Evolutionary conservation across 345 rosid genomes (phyloP).

Genomic region (Orychophragmus violaceus): DNA sequence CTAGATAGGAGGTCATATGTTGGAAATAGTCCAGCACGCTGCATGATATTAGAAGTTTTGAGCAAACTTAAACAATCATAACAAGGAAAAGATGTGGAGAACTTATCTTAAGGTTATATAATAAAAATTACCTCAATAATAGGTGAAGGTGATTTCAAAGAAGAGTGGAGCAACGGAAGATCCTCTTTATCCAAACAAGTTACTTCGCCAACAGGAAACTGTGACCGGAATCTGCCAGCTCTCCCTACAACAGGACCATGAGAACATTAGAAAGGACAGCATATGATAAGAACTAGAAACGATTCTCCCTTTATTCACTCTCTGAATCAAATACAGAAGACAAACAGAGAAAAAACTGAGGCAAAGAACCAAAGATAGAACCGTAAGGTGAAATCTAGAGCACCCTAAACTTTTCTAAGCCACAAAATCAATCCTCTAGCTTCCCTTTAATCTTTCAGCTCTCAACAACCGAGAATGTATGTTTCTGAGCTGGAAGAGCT

Average conservation of each 20-base stretch:
- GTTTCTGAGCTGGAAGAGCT: neutral
- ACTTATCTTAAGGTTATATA: neutral
- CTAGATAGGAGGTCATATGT: constrained; percentile 63
- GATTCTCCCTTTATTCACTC: neutral
- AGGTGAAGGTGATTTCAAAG: constrained; percentile 80
- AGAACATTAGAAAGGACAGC: neutral
- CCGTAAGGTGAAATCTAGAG: neutral
- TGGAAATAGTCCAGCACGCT: constrained; percentile 88
- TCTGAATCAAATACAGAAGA: neutral
- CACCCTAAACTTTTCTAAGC: neutral
- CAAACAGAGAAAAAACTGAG: neutral
- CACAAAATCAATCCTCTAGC: neutral
- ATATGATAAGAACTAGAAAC: neutral
- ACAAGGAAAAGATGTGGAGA: constrained; percentile 6
- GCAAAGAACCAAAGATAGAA: neutral
- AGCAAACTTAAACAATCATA: constrained; percentile 19
- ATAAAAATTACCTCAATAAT: constrained; percentile 50
- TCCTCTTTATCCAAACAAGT: constrained; percentile 64
- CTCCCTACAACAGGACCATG: constrained; percentile 47
- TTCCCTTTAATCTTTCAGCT: neutral
- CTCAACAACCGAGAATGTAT: neutral
- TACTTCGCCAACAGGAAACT: constrained; percentile 86
- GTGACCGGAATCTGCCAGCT: constrained; percentile 88
- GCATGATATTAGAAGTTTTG: constrained; percentile 29
- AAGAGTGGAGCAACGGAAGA: constrained; percentile 74